phyloP scores from a whole-genome alignment of 805 yeast species.

The Lachancea quebecensis region DNA sequence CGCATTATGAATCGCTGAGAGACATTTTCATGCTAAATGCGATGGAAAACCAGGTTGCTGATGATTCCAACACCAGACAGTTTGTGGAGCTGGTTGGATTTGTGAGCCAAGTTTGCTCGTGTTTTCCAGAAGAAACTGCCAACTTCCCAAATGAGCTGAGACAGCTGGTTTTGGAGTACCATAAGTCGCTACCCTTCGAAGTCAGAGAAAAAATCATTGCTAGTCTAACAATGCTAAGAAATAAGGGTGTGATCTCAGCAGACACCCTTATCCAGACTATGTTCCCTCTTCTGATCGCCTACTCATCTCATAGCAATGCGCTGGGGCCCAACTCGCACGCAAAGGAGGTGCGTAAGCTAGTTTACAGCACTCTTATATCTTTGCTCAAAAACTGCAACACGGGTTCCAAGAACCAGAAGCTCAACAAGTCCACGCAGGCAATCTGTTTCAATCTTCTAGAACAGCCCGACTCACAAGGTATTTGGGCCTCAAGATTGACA shows the following conservation, averaged over 20 bases:
- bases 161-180: slow-evolving; percentile 61
- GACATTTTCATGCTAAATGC: slow-evolving; percentile 73
- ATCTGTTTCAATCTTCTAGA: slow-evolving; percentile 80
- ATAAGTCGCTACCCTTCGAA: slow-evolving; percentile 74
- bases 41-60: slow-evolving; percentile 23
- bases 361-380: slow-evolving; percentile 71
- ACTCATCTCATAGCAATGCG: slow-evolving; percentile 43
- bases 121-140: slow-evolving; percentile 84
- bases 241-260: slow-evolving; percentile 70
- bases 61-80: slow-evolving; percentile 33
- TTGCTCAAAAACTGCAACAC: slow-evolving; percentile 76
- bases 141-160: slow-evolving; percentile 78
- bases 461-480: slow-evolving; percentile 70
- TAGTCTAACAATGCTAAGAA: slow-evolving; percentile 82
- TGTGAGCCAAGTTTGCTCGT: slow-evolving; percentile 82
- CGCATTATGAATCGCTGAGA: slow-evolving; percentile 85
- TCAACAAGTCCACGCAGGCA: slow-evolving; percentile 88
- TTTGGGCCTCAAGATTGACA: slow-evolving; percentile 94
- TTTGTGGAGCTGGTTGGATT: slow-evolving; percentile 84
- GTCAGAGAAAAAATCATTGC: slow-evolving; percentile 88
- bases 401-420: slow-evolving; percentile 82
- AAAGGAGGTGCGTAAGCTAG: slow-evolving; percentile 73
- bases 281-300: slow-evolving; percentile 73
- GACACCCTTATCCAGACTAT: slow-evolving; percentile 78
- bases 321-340: slow-evolving; percentile 54